A percentile compares a stretch with the other conserved stretches of the same genome.
Conservation (phyloP, 768 basidiomycete species). For the Auricularia auricula-judae region DNA sequence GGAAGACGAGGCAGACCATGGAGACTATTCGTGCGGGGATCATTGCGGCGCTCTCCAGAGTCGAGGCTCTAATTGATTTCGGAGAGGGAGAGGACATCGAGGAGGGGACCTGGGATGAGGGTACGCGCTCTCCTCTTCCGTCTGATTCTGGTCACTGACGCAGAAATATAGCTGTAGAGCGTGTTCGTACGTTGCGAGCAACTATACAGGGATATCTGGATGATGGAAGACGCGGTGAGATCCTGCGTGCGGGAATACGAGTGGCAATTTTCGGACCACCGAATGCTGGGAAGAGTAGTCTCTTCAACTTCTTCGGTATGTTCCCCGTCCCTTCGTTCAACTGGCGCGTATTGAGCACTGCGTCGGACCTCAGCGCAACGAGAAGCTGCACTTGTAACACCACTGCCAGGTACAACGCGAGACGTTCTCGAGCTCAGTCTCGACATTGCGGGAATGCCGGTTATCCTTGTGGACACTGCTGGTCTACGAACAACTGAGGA, state of each 20-base stretch:
- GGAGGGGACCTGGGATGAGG: slow-evolving; percentile 64
- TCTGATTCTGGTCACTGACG: not conserved
- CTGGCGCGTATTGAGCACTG: not conserved
- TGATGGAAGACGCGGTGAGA: slow-evolving; percentile 71
- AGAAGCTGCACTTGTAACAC: slow-evolving; percentile 83
- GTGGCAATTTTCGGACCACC: slow-evolving; percentile 87
- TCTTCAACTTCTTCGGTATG: slow-evolving; percentile 74
- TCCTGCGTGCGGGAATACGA: slow-evolving; percentile 70
- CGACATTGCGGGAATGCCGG: slow-evolving; percentile 79
- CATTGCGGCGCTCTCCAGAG: slow-evolving; percentile 60
- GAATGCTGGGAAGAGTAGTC: slow-evolving; percentile 87
- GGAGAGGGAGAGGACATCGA: slow-evolving; percentile 87
- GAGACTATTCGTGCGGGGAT: slow-evolving; percentile 55
- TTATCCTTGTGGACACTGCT: slow-evolving; percentile 77
- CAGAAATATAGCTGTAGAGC: slow-evolving; percentile 34
- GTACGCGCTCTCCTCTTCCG: slow-evolving; percentile 24
- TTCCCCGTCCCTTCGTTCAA: not conserved
- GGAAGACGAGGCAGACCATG: slow-evolving; percentile 45
- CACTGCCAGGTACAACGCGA: slow-evolving; percentile 80
- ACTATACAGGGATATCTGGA: slow-evolving; percentile 46
- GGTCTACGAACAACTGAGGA: slow-evolving; percentile 64
- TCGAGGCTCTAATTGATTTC: slow-evolving; percentile 89
- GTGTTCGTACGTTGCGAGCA: slow-evolving; percentile 36
- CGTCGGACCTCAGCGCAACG: slow-evolving; percentile 47
- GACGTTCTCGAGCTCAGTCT: slow-evolving; percentile 79